These are phyloP conservation scores for Pelagomonas calceolata DNA, from an alignment of 108 stramenopile genomes.

Conservation along the genomic window DNA sequence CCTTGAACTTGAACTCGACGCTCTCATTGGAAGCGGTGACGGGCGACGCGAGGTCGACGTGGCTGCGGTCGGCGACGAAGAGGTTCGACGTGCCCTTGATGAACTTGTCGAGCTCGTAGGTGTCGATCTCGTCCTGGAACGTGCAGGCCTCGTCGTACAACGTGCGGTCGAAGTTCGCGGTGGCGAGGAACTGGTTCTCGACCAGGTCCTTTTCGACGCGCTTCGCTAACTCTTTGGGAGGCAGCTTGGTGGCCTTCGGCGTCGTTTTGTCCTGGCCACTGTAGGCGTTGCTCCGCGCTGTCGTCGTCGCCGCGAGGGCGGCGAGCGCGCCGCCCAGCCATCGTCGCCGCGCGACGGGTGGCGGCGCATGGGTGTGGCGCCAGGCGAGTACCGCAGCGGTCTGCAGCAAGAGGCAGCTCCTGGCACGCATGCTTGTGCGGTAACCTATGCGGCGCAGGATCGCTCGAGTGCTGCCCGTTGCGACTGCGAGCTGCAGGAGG, in stretches of 20 bases:
- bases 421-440: no score
- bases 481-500: no score
- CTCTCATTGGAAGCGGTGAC: conserved; percentile 15
- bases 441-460: no score
- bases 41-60: conserved; percentile 27
- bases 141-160: conserved; percentile 63
- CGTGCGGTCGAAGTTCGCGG: conserved; percentile 57
- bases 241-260: conserved; percentile 38
- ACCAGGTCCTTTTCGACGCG: conserved; percentile 51
- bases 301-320: no score
- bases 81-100: conserved; percentile 62
- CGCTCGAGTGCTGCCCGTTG: no score
- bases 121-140: conserved; percentile 79
- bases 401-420: no score
- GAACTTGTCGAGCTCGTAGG: conserved; percentile 32
- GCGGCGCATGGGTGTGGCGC: no score
- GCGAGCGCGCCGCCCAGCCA: no score
- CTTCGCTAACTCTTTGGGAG: conserved; percentile 42
- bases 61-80: conserved; percentile 41
- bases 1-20: conserved; percentile 59
- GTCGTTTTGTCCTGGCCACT: no score
- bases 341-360: no score
- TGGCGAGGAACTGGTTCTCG: conserved; percentile 56
- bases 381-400: no score
- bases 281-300: no score